Conservation (phyloP, 768 basidiomycete genomes). For the Amanita thiersii region DNA sequence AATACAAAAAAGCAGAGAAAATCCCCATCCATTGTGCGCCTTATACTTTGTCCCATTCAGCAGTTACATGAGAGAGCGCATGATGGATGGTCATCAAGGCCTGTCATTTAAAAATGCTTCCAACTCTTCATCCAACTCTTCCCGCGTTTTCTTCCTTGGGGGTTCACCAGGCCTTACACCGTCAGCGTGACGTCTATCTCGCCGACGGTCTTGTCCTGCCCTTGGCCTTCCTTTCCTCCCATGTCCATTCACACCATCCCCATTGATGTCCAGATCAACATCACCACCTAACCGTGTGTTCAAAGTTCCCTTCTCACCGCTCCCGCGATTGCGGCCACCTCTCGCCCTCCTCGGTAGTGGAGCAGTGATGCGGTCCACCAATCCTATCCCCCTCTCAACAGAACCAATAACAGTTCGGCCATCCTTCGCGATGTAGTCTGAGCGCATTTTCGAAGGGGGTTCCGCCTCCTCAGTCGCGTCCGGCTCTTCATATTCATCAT, state of each 20-base stretch:
- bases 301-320: slow-evolving; percentile 8
- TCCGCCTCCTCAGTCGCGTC: neutral
- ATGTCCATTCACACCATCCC: slow-evolving; percentile 9
- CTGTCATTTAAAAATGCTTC: slow-evolving; percentile 64
- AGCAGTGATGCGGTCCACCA: slow-evolving; percentile 38
- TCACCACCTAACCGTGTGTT: slow-evolving; percentile 12
- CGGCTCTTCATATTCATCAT: slow-evolving; percentile 7
- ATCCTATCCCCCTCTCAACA: slow-evolving; percentile 17
- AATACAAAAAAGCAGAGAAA: too few species aligned
- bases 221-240: slow-evolving; percentile 13
- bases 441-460: slow-evolving; percentile 53
- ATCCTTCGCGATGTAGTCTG: slow-evolving; percentile 48
- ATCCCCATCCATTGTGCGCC: too few species aligned
- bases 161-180: slow-evolving; percentile 20
- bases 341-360: slow-evolving; percentile 36
- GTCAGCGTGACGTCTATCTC: slow-evolving; percentile 18
- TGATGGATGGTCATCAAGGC: too few species aligned
- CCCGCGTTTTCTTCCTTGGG: slow-evolving; percentile 46
- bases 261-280: slow-evolving; percentile 9
- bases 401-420: slow-evolving; percentile 48
- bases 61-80: too few species aligned
- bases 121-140: slow-evolving; percentile 78
- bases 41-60: too few species aligned
- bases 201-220: slow-evolving; percentile 16
- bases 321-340: slow-evolving; percentile 9